Conservation (phyloP, 108 stramenopile species). For the Skeletonema potamos region DNA sequence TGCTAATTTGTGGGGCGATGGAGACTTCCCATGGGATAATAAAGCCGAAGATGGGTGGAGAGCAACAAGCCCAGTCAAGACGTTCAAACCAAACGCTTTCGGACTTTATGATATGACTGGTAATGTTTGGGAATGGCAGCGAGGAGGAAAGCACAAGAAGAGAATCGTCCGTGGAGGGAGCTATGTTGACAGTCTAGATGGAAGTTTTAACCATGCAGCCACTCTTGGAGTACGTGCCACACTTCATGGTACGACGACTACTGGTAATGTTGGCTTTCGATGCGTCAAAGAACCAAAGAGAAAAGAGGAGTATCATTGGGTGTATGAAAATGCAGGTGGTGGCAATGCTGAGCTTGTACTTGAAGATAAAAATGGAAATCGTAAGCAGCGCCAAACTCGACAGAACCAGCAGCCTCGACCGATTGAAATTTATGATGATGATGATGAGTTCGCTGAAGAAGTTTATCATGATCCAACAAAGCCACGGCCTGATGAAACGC, state of each 20-base stretch:
- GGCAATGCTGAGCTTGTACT: slow-evolving; percentile 57
- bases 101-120: slow-evolving; percentile 93
- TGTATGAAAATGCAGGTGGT: slow-evolving; percentile 64
- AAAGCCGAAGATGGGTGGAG: slow-evolving; percentile 82
- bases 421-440: slow-evolving; percentile 31
- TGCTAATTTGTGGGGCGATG: slow-evolving; percentile 85
- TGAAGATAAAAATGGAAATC: slow-evolving; percentile 70
- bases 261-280: slow-evolving; percentile 85
- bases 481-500: slow-evolving; percentile 42
- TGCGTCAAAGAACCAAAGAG: slow-evolving; percentile 78
- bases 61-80: slow-evolving; percentile 81
- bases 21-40: slow-evolving; percentile 81
- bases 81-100: slow-evolving; percentile 77
- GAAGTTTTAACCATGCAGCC: slow-evolving; percentile 82
- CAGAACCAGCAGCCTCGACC: slow-evolving; percentile 53
- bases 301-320: slow-evolving; percentile 72
- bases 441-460: slow-evolving; percentile 53
- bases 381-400: slow-evolving; percentile 47
- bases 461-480: slow-evolving; percentile 33
- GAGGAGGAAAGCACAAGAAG: slow-evolving; percentile 85
- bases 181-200: slow-evolving; percentile 87
- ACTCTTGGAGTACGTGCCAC: slow-evolving; percentile 80
- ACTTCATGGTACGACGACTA: slow-evolving; percentile 82
- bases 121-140: slow-evolving; percentile 94
- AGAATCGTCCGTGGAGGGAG: slow-evolving; percentile 88